Base-by-base conservation (phyloP, 164 flowering plant genomes). In the Chimonanthus salicifolius region DNA sequence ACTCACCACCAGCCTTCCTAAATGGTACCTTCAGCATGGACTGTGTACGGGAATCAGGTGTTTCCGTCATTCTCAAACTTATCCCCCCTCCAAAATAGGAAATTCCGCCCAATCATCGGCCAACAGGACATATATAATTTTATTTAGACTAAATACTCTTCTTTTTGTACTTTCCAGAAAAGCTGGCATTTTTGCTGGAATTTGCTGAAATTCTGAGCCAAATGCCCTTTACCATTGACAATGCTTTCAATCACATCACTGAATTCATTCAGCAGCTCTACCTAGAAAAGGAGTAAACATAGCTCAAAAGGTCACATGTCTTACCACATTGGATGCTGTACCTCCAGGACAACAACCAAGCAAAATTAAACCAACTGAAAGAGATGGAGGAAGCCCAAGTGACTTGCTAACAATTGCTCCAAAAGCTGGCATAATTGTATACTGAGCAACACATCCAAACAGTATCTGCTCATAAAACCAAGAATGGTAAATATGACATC, bases 281-380 rank as follows among this genome's bases (percentile, higher is more conserved):
- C 33, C 33, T 33, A 33, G 33, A 33, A 33, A 18, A 62, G 65
- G 65, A 62, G 4, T 16, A 60, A 7, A 69, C 20, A 6, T 33
- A 7, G 8, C 16, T 9, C 15, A 62, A 69, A 18, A 50, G 50
- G 48, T 73, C 15, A 49, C 5, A 20, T 7, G 33, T 20, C 87
- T 76, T 86, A 92, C 97, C 95, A 92, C 95, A 85, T 89, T 92
- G 74, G 97, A 92, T 45, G 97, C 95, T 10, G 94, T 90, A 46
- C 95, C 95, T 58, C 94, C 95, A 69, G 97, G 97, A 73, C 97
- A 92, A 80, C 94, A 89, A 70, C 81, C 76, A 64, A 92, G 94
- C 76, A 90, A 77, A 77, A 92, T 90, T 75, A 92, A 80, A 68
- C 97, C 95, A 71, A 88, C 97, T 46, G 97, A 85, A 70, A 92